Base-by-base conservation (phyloP, 352 stramenopile species). In the Phytophthora fragariaefolia region DNA sequence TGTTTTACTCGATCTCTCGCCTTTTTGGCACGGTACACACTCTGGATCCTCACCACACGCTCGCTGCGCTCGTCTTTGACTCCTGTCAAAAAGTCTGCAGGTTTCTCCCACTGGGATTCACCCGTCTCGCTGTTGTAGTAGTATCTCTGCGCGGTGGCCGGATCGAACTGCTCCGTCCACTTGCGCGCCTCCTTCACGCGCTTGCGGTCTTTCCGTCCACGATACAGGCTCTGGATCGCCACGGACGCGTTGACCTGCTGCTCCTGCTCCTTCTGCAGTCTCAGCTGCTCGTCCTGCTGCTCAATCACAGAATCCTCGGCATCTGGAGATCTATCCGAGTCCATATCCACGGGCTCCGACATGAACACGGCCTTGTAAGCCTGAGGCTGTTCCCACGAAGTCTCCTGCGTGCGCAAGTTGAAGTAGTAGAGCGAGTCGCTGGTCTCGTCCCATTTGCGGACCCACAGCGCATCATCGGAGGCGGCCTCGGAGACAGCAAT, bases 161-260 rank as follows among this genome's bases (percentile, higher is more conserved):
- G 79, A 22, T 90, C 80, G 45, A 81, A 85, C 30, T 87, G 79
- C 56, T 79, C 60, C 15, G 82, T 63, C 82, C 80, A 91, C 24
- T 83, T 65, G 1, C 55, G 48, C 13, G 58, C 74, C 27, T 62
- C 58, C 20, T 64, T 34, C 24, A 74, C 22, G 13, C 34, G 61
- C 34, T 71, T 71, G 38, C 71, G 74, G 47, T 68, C 45, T n/a
- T 63, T 60, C 4, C 57, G 55, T 18, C 74, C 63, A 20, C 63
- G 68, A 36, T 69, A 79, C 43, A 82, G 63, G 28, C 71, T 77
- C 71, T 82, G 74, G 34, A 77, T 79, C 43, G 59, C 52, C n/a
- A 75, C 52, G 5, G 65, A 52, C 36, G 59, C 60, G 3, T 22
- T 26, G 6, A 47, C 60, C 12, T 66, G 38, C 24, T 67, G 53